Conservation (phyloP, 139 green algal genomes). For the Volvox africanus region DNA sequence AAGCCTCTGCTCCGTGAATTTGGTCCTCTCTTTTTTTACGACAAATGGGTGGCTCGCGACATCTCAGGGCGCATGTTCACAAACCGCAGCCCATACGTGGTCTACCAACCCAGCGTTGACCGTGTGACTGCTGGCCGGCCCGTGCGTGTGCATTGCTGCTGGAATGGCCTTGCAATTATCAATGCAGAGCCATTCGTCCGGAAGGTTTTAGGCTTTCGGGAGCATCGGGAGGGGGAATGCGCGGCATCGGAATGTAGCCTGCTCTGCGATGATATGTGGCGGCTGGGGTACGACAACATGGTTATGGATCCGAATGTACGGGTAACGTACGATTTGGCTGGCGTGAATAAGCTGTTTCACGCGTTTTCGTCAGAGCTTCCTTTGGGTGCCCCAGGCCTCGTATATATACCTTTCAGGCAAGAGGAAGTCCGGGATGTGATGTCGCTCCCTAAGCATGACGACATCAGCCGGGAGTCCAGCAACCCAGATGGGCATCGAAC, state of each 20-base stretch:
- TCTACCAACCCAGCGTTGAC: background rate
- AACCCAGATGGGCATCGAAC: background rate
- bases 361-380: background rate
- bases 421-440: background rate
- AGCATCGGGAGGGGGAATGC: conserved; percentile 57
- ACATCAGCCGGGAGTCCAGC: background rate
- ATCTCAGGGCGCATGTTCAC: conserved; percentile 50
- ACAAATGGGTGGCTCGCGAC: conserved; percentile 73
- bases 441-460: background rate
- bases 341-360: background rate
- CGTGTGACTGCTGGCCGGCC: conserved; percentile 59
- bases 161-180: conserved; percentile 76
- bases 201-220: conserved; percentile 53
- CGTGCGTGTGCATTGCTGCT: conserved; percentile 72
- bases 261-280: conserved; percentile 70
- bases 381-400: background rate
- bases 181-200: conserved; percentile 57
- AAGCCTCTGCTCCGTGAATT: background rate
- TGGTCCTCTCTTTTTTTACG: conserved; percentile 50
- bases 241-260: conserved; percentile 72
- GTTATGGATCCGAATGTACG: conserved; percentile 73
- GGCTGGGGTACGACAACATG: conserved; percentile 62
- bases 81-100: conserved; percentile 53
- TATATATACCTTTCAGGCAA: background rate
- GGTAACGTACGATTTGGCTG: conserved; percentile 12